Evolutionary conservation across 345 rosid genomes (phyloP).

Genomic region (Rhizophora mangle): DNA sequence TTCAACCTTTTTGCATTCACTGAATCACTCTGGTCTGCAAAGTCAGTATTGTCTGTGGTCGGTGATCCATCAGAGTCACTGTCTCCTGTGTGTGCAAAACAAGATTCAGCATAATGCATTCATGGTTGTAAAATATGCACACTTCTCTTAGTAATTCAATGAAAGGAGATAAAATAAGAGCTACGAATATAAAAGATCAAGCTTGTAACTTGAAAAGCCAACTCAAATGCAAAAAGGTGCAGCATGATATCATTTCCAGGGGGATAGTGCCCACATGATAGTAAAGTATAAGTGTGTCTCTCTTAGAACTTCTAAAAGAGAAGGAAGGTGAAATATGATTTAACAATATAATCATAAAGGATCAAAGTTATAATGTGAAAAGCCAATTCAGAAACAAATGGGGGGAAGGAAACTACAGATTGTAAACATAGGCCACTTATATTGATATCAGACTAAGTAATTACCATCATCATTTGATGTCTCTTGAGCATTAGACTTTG

Average conservation of each 20-base stretch:
- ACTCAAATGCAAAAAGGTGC: too few relatives aligned
- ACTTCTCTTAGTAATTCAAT: background rate
- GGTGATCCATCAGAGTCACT: slow-evolving; percentile 56
- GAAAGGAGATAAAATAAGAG: background rate
- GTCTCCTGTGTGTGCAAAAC: slow-evolving; percentile 36
- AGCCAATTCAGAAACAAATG: too few relatives aligned
- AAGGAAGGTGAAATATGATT: too few relatives aligned
- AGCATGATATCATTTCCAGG: too few relatives aligned
- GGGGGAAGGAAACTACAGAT: too few relatives aligned
- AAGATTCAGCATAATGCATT: background rate
- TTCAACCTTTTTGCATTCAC: slow-evolving; percentile 46
- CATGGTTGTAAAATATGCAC: too few relatives aligned
- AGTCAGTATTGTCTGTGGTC: slow-evolving; percentile 25
- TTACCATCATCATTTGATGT: slow-evolving; percentile 57
- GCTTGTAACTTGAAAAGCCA: background rate
- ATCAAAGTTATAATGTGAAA: too few relatives aligned
- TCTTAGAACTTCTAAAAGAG: too few relatives aligned
- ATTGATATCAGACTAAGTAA: slow-evolving; percentile 6
- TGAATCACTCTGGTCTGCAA: slow-evolving; percentile 35
- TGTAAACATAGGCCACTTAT: too few relatives aligned
- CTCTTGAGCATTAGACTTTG: slow-evolving; percentile 38
- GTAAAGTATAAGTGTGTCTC: too few relatives aligned
- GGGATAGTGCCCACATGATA: too few relatives aligned
- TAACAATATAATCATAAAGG: too few relatives aligned
- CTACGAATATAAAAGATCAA: background rate